These are phyloP conservation scores for Talaromyces sp. DNA, from an alignment of 2,329 filamentous ascomycete genomes.

Conservation along the genomic window DNA sequence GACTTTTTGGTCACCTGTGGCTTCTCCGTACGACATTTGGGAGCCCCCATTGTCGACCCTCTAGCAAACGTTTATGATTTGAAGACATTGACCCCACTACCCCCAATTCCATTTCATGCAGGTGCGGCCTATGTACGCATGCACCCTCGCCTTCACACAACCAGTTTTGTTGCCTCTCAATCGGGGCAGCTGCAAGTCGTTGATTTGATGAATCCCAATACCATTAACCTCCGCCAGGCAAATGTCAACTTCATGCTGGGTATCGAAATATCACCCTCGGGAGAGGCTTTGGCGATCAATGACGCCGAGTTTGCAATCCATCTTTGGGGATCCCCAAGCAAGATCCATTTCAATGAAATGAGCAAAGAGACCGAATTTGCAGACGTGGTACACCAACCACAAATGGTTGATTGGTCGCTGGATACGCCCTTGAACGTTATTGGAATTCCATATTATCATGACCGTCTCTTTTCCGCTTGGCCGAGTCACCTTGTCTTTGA, in stretches of 20 bases:
- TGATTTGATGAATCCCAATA: slow-evolving; percentile 88
- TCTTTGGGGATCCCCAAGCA: slow-evolving; percentile 81
- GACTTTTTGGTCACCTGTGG: slow-evolving; percentile 95
- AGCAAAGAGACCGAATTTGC: slow-evolving; percentile 73
- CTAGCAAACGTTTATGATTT: slow-evolving; percentile 95
- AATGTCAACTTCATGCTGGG: slow-evolving; percentile 73
- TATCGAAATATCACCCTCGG: slow-evolving; percentile 82
- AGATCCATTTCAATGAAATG: slow-evolving; percentile 81
- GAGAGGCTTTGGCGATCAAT: slow-evolving; percentile 75
- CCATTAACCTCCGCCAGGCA: slow-evolving; percentile 77
- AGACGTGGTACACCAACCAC: slow-evolving; percentile 59
- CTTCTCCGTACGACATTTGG: slow-evolving; percentile 76
- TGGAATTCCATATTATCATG: slow-evolving; percentile 91
- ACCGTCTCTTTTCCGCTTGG: slow-evolving; percentile 82
- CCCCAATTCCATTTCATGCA: slow-evolving; percentile 85
- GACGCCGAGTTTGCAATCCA: slow-evolving; percentile 75
- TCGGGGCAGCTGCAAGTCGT: slow-evolving; percentile 92
- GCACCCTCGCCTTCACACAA: slow-evolving; percentile 93
- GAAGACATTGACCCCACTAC: slow-evolving; percentile 80
- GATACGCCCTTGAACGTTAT: slow-evolving; percentile 79
- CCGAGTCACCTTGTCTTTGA: slow-evolving; percentile 79
- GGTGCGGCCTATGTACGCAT: slow-evolving; percentile 93
- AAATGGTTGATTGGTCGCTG: slow-evolving; percentile 62
- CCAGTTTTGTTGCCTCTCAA: slow-evolving; percentile 87
- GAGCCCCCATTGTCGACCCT: slow-evolving; percentile 78